Evolutionary conservation across 805 yeast species (phyloP), one percentile per base, ranked within the genome.

Genomic region (Saccharomycopsis oosterbeekiorum): DNA sequence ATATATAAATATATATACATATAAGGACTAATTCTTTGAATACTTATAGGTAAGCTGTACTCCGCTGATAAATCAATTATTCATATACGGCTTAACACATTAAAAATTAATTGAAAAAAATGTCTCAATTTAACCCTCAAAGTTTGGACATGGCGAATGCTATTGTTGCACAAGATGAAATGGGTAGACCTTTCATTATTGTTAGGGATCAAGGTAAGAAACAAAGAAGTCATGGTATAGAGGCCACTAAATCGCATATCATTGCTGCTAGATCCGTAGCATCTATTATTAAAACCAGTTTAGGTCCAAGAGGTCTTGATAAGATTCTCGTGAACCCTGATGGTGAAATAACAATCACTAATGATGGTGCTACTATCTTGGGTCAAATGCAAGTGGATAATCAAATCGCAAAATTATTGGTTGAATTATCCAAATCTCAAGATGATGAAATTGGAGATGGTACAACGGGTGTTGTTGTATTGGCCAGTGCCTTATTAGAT

Each of bases 241-340:
- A 94, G 72, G 91, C 97, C 64, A 78, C 78, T 64, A 83, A 86
- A 73, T 85, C 93, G 51, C 98, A 94, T 73, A 86, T 94, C 74
- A 96, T 94, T 12, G 99, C 98, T 56, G 99, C 99, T 66, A 92
- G 96, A 71, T 98, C 99, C 50, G 99, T 94, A 39, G 99, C 99
- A 58, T 98, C 94, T 73, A 80, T 94, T 64, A 98, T 94, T 65
- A 89, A 87, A 71, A 88, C 97, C 1, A 90, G 97, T 0, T 78
- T 94, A 65, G 99, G 99, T 10, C 99, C 99, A 58, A 84, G 99
- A 71, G 99, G 99, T n/a, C 78, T 96, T 69, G 99, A 94, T 74
- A 94, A 94, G 78, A 94, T 94, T 69, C 80, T 94, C 67, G 89
- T 94, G 66, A 84, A 92, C 59, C 98, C 94, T 37, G 99, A 96